Evolutionary conservation across 495 filamentous ascomycete species (phyloP), one percentile per base, ranked within the genome.

Genomic region (Staphylotrichum longicolle): DNA sequence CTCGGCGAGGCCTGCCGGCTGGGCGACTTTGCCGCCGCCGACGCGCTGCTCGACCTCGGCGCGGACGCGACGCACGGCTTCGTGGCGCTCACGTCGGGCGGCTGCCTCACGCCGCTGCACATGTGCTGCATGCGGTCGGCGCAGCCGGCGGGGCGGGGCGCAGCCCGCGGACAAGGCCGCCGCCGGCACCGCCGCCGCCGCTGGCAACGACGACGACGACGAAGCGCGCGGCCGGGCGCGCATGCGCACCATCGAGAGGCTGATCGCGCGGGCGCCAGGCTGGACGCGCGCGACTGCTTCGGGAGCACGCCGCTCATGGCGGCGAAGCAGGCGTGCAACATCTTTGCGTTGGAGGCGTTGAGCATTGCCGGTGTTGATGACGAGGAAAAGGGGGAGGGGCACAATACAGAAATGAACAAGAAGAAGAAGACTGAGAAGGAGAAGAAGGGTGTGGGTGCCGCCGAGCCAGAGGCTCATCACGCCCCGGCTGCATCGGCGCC

Each of bases 1-100:
- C 53, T 78, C 12, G 72, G 74, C 4, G 70, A 78, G 48, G 72
- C 74, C 1, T 78, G 74, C 42, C 61, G 66, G 2, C n/a, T 71
- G 7, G 64, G 72, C 7, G 41, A 70, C 41, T 78, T 71, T 42
- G 68, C 61, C 0, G 71, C 63, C 2, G 74, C 70, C 32, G 64
- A 71, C 49, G 50, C 64, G 12, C 39, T 78, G 49, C 60, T 75
- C 27, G 70, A 72, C 7, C 63, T 75, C 8, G 75, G 73, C 42
- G 72, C 70, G 8, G 69, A 73, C 35, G 45, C 63, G 27, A 49
- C n/a, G 4, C 44, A 63, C 4, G 72, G 71, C 4, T 75, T 69
- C 41, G 61, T 72, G 8, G 40, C 65, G 14, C 60, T 55, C 15
- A 58, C 33, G 3, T 34, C 51, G 12, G 60, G 53, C 10, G 55